Evolutionary conservation across 1,284 basidiomycete species (phyloP).

Genomic region (Cystobasidium slooffiae): DNA sequence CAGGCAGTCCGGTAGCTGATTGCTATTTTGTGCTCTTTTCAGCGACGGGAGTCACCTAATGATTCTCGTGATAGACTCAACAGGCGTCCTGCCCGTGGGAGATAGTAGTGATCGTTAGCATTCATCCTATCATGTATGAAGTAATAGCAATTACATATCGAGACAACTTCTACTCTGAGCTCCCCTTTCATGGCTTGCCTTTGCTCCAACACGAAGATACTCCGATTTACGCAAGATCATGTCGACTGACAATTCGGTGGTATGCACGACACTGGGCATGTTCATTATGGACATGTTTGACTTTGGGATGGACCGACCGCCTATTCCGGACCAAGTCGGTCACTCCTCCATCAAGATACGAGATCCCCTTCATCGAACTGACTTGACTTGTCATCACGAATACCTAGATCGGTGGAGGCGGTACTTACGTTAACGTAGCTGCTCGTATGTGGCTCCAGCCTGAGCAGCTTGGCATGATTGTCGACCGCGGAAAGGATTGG

Average conservation of each 20-base stretch:
- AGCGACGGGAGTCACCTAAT: conserved; percentile 1
- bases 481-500: conserved; percentile 83
- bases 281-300: conserved; percentile 85
- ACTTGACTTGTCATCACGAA: background rate
- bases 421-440: conserved; percentile 69
- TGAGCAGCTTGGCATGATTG: conserved; percentile 72
- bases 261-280: conserved; percentile 64
- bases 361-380: background rate
- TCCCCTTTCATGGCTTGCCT: background rate
- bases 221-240: background rate
- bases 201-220: background rate
- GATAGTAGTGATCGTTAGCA: conserved; percentile 2
- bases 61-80: conserved; percentile 4
- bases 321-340: conserved; percentile 58
- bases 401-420: conserved; percentile 83
- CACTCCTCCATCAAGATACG: conserved; percentile 4
- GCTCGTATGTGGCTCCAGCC: conserved; percentile 77
- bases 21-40: background rate
- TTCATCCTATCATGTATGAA: background rate
- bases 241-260: background rate
- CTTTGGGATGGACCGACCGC: conserved; percentile 65
- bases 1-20: background rate
- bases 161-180: background rate
- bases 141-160: background rate
- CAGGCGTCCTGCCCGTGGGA: conserved; percentile 9